Percentiles rank a stretch among this genome's conserved stretches.
phyloP scores from a whole-genome alignment of 371 early-diverging fungal genomes.

The Aphelidium insulamus region DNA sequence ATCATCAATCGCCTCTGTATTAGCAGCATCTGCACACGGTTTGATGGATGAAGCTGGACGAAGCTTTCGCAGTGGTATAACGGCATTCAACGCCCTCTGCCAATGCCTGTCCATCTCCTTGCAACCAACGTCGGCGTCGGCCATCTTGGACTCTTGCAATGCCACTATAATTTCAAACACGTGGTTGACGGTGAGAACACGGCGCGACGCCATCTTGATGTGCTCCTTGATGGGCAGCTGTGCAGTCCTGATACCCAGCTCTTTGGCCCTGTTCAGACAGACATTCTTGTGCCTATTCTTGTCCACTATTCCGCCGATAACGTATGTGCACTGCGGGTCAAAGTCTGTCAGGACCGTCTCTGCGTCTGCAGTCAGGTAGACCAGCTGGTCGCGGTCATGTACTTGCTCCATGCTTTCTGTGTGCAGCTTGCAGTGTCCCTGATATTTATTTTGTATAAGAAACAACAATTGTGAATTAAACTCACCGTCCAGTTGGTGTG shows the following conservation, averaged over 20 bases:
- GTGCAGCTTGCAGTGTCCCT: neutral
- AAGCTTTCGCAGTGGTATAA: too few relatives aligned
- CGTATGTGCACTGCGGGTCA: slow-evolving; percentile 46
- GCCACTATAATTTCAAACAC: slow-evolving; percentile 8
- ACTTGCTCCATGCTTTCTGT: slow-evolving; percentile 10
- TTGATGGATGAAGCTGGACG: too few relatives aligned
- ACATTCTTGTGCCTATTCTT: slow-evolving; percentile 64
- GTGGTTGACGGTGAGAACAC: slow-evolving; percentile 81
- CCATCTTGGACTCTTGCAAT: neutral
- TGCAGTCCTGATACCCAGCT: slow-evolving; percentile 48
- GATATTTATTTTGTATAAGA: neutral
- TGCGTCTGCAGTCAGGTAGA: slow-evolving; percentile 80
- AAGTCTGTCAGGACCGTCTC: slow-evolving; percentile 35
- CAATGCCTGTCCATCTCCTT: too few relatives aligned
- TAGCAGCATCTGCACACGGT: too few relatives aligned
- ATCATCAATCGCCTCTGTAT: too few relatives aligned
- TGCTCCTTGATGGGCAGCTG: slow-evolving; percentile 68
- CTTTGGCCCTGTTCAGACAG: slow-evolving; percentile 50
- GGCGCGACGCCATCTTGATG: slow-evolving; percentile 47
- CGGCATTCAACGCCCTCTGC: too few relatives aligned
- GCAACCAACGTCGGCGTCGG: too few relatives aligned
- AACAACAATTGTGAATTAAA: slow-evolving; percentile 8
- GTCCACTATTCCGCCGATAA: slow-evolving; percentile 90
- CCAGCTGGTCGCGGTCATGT: slow-evolving; percentile 23
- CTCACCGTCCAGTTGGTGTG: slow-evolving; percentile 10